phyloP scores from a whole-genome alignment of 2,329 filamentous ascomycete genomes.

The Phaeosphaeria sp. region DNA sequence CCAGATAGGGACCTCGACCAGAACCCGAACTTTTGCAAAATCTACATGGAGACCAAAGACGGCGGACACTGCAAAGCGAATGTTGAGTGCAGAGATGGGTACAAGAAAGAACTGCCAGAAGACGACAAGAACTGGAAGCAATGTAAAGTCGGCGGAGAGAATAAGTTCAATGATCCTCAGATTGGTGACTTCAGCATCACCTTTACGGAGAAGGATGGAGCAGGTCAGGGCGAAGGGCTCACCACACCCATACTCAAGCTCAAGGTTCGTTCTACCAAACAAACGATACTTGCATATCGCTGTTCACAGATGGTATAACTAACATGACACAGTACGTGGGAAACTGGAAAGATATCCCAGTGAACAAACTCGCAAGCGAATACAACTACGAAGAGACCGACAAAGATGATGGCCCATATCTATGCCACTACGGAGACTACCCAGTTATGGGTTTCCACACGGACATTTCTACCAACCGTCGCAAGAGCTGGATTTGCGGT shows the following conservation, averaged over 20 bases:
- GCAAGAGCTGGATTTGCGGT: conserved; percentile 12
- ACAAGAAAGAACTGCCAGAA: neutral
- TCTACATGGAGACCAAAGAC: conserved; percentile 10
- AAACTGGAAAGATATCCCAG: conserved; percentile 10
- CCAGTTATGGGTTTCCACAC: neutral
- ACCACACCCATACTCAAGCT: conserved; percentile 12
- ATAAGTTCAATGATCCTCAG: conserved; percentile 7
- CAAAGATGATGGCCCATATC: neutral
- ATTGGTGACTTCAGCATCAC: conserved; percentile 19
- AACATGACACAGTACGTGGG: conserved; percentile 3
- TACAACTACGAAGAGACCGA: neutral
- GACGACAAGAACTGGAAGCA: neutral
- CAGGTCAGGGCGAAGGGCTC: conserved; percentile 8
- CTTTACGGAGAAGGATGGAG: conserved; percentile 7
- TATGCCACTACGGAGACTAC: neutral
- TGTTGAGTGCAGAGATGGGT: neutral
- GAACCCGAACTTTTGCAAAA: conserved; percentile 3
- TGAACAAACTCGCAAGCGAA: neutral
- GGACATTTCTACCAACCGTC: neutral
- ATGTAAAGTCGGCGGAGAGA: neutral
- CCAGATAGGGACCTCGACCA: neutral
- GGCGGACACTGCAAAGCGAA: conserved; percentile 2
- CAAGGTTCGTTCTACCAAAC: neutral
- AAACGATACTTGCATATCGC: neutral
- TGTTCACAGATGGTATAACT: neutral